Evolutionary conservation across 1,139 yeast species (phyloP), one percentile per base, ranked within the genome.

Genomic region (Diutina catenulata): DNA sequence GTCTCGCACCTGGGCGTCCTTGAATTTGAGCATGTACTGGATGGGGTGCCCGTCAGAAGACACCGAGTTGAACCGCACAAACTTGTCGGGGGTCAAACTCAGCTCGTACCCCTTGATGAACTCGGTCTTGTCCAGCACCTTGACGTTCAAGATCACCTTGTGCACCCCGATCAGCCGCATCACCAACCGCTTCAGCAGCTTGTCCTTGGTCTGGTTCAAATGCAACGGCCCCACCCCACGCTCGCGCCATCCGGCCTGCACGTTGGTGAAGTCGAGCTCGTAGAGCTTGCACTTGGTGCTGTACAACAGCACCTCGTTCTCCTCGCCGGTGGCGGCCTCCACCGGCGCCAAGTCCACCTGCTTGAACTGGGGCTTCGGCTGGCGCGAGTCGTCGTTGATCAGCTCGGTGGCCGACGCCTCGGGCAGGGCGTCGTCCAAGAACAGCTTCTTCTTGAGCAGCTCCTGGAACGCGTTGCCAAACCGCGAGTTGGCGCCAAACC

Each of bases 81-180:
- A 88, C 56, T 86, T 87, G 39, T 86, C 95, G 7, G 77, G 76
- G 3, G 72, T 60, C 47, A 87, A 61, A 19, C 96, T 86, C 35
- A 94, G 82, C 45, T 83, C 84, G 68, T 88, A 79, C 0, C 97
- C 98, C 52, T 75, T 74, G 43, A 74, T 61, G 3, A 86, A 60
- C 42, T 76, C 75, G 14, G 86, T 72, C 3, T 61, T 57, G 36
- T 68, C 59, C 1, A 68, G 62, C 27, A 93, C 62, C 16, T 87
- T 80, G 39, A 78, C 62, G 56, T 93, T 93, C 46, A 93, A 64
- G 24, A 91, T 77, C 20, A 91, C 93, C 45, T 88, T 74, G 44
- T 86, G 67, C 25, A 86, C 72, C 2, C 95, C 95, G 45, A 82
- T 84, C 3, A 95, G 79, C 53, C 99, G 75, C 96, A 93, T 88